Conservation (phyloP, 805 yeast genomes). For the Sporopachydermia quercuum region DNA sequence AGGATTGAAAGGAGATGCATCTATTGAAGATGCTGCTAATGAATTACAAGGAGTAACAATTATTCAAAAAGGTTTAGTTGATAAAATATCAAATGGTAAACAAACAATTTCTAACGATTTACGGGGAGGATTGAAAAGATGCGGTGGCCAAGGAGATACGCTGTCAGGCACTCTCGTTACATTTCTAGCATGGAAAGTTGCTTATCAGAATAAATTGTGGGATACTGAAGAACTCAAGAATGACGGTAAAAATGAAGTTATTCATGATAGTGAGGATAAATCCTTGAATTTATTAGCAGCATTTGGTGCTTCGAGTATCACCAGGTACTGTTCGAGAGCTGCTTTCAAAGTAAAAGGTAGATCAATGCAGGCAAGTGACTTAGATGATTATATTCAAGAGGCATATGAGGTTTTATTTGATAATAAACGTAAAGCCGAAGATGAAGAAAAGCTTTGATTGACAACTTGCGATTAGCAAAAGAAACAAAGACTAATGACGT, state of each 20-base stretch:
- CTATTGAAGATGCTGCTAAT: conserved; percentile 9
- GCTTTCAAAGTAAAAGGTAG: conserved; percentile 60
- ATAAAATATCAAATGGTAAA: conserved; percentile 42
- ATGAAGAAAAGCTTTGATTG: too few relatives aligned
- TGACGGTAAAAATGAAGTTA: conserved; percentile 17
- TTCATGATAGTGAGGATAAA: conserved; percentile 20
- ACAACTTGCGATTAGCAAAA: too few relatives aligned
- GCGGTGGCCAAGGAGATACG: conserved; percentile 96
- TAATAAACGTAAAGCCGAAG: not conserved
- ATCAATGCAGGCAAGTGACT: conserved; percentile 74
- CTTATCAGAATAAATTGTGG: conserved; percentile 50
- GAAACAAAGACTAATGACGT: too few relatives aligned
- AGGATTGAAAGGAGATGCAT: conserved; percentile 11
- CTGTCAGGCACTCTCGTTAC: conserved; percentile 78
- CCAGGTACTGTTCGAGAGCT: conserved; percentile 44
- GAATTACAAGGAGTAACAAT: conserved; percentile 41
- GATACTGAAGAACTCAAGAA: conserved; percentile 24
- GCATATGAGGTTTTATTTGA: conserved; percentile 39
- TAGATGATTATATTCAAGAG: conserved; percentile 51
- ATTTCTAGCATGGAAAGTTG: conserved; percentile 62
- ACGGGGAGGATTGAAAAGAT: conserved; percentile 62
- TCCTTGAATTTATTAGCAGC: conserved; percentile 35
- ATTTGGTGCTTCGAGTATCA: conserved; percentile 55
- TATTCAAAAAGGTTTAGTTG: conserved; percentile 61
- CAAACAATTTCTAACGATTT: conserved; percentile 27